Base-by-base conservation (phyloP, 225 moss, liverwort and hornwort genomes). In the Bryum argenteum region DNA sequence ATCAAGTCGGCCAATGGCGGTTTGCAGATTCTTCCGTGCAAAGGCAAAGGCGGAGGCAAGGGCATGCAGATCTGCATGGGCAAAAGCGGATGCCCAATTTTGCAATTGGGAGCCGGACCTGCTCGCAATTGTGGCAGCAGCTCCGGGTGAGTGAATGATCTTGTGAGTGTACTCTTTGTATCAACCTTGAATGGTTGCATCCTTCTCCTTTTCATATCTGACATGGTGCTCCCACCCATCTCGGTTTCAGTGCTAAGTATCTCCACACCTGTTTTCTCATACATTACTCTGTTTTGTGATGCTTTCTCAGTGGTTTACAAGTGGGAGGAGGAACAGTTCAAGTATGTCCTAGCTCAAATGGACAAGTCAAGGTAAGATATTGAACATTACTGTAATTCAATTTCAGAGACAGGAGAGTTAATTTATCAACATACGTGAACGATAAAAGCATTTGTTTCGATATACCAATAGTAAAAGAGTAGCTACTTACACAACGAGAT, bases 1-100 rank as follows among this genome's bases (percentile, higher is more conserved):
- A 83, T 83, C 0, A 76, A 47, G 39, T 41, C 65, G 1, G 4
- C 9, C 4, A 60, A 69, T 3, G 76, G 69, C 3, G 60, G 21
- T 3, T 7, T 69, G 3, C 76, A 76, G 42, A 76, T 83, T 12
- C 21, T 69, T 17, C 8, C 59, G 0, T 7, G 58, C 5, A 66
- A 75, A 13, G 26, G 48, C 6, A 79, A 53, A 22, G 39, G 18
- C 0, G 24, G 13, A 2, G 58, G 21, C 1, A 67, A 69, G 68
- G 58, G 21, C 1, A 67, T 72, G 68, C 72, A 79, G 8, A 79
- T 83, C 21, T 83, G 54, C 7, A 58, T 79, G 3, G 28, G 17
- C 8, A 68, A 68, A 37, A 21, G 48, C 1, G 50, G 65, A 0
- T 4, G 7, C 10, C 60, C 75, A 0, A 7, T 67, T 37, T 8